These are phyloP conservation scores for Casaregolazyma suthepensis DNA, from an alignment of 1,139 yeast species.

Conservation along the genomic window DNA sequence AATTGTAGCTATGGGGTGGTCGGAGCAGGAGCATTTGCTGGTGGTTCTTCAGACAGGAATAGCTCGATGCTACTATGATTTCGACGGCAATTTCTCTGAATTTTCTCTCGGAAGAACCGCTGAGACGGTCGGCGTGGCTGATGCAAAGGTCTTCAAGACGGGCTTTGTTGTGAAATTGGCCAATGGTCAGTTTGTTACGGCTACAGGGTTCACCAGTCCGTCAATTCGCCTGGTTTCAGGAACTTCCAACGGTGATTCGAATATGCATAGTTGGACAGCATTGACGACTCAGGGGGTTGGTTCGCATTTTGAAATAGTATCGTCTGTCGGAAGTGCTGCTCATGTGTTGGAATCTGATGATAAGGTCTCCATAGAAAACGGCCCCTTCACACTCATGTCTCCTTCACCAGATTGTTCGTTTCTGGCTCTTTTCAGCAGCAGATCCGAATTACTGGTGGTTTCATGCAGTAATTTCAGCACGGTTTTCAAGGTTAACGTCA, in stretches of 20 bases:
- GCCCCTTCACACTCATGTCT: conserved; percentile 50
- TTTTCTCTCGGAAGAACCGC: conserved; percentile 37
- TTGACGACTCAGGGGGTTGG: neutral
- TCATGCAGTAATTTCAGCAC: conserved; percentile 46
- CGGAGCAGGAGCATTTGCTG: conserved; percentile 51
- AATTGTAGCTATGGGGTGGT: conserved; percentile 54
- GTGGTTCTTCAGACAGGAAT: conserved; percentile 58
- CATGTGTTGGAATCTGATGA: conserved; percentile 23
- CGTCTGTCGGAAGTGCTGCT: conserved; percentile 24
- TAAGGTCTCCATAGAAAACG: conserved; percentile 35
- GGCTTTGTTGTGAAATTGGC: conserved; percentile 37
- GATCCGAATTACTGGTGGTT: conserved; percentile 48
- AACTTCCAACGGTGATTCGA: neutral
- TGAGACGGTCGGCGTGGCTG: conserved; percentile 35
- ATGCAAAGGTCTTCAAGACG: conserved; percentile 32
- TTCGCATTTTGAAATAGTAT: conserved; percentile 27
- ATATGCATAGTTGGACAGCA: conserved; percentile 29
- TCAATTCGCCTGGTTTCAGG: conserved; percentile 26
- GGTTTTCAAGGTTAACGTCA: conserved; percentile 41
- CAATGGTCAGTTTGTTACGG: conserved; percentile 33
- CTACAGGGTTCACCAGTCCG: conserved; percentile 31
- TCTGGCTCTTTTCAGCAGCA: conserved; percentile 48
- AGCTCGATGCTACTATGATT: conserved; percentile 61
- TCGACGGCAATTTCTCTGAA: conserved; percentile 61
- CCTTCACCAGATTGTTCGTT: conserved; percentile 59